Evolutionary conservation across 345 rosid species (phyloP).

Genomic region (Trapa incisa): DNA sequence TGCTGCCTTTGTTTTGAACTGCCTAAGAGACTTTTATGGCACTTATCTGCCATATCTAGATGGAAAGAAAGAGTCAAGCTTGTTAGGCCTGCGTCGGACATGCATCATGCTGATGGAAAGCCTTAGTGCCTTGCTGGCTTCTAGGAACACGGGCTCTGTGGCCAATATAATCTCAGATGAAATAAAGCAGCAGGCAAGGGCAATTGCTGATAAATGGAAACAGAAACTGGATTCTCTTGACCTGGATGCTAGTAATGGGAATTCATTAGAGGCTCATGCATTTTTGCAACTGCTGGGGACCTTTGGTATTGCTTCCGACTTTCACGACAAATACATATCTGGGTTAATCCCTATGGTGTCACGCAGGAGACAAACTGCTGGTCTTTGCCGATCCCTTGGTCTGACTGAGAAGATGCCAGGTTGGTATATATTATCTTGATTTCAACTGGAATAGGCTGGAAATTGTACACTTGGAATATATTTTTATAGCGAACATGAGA

Average conservation of each 20-base stretch:
- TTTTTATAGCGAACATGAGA: not conserved
- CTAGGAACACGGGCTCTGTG: conserved; percentile 28
- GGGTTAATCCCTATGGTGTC: conserved; percentile 93
- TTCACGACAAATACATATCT: conserved; percentile 50
- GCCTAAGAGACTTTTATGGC: conserved; percentile 71
- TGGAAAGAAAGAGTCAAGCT: conserved; percentile 77
- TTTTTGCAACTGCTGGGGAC: conserved; percentile 86
- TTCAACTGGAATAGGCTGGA: too few relatives aligned
- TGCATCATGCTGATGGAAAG: conserved; percentile 99
- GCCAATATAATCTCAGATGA: conserved; percentile 49
- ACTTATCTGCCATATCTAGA: conserved; percentile 40
- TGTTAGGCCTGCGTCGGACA: conserved; percentile 88
- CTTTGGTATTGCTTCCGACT: conserved; percentile 73
- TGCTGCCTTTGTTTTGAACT: conserved; percentile 61
- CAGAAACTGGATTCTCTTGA: conserved; percentile 69
- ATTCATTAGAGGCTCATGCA: conserved; percentile 98
- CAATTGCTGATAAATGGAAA: conserved; percentile 79
- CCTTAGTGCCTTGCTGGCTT: conserved; percentile 57
- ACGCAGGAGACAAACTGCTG: conserved; percentile 95
- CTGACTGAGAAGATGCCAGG: conserved; percentile 94
- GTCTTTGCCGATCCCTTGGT: conserved; percentile 80
- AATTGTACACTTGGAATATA: too few relatives aligned
- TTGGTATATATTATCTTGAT: conserved; percentile 21
- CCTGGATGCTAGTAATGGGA: conserved; percentile 81
- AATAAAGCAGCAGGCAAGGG: conserved; percentile 60